These are phyloP conservation scores for Aspergillus persii DNA, from an alignment of 2,329 filamentous ascomycete genomes.

Conservation along the genomic window DNA sequence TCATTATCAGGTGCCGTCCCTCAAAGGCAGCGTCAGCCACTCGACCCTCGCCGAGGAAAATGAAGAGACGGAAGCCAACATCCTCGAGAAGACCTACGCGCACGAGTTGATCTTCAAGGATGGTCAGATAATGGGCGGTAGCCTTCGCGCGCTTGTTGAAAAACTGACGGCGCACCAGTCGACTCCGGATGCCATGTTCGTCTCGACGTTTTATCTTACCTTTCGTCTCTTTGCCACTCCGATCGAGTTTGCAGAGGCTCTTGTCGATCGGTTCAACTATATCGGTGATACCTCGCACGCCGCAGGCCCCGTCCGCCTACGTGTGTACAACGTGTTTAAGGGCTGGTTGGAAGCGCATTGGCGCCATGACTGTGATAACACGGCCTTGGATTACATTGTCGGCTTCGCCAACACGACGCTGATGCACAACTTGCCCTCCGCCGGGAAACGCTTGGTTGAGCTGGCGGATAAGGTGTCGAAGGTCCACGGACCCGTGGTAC, in stretches of 20 bases:
- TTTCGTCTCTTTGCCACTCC: conserved; percentile 91
- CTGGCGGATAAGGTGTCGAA: conserved; percentile 75
- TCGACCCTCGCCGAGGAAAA: conserved; percentile 69
- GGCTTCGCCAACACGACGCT: conserved; percentile 77
- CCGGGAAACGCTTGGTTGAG: conserved; percentile 76
- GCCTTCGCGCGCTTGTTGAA: conserved; percentile 87
- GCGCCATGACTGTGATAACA: conserved; percentile 75
- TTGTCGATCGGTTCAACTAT: conserved; percentile 93
- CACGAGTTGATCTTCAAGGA: conserved; percentile 95
- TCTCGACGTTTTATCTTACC: conserved; percentile 92
- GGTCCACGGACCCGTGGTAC: conserved; percentile 71
- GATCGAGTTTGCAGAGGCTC: conserved; percentile 69
- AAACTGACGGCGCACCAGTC: conserved; percentile 89
- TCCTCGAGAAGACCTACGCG: conserved; percentile 89
- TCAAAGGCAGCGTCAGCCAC: conserved; percentile 67
- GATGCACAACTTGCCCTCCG: conserved; percentile 65
- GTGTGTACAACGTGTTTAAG: conserved; percentile 96
- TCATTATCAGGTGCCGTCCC: conserved; percentile 58
- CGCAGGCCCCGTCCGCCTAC: conserved; percentile 76
- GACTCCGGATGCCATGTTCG: conserved; percentile 86
- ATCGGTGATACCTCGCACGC: conserved; percentile 74
- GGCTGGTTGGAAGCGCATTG: conserved; percentile 97
- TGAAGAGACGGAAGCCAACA: conserved; percentile 74
- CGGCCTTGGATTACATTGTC: conserved; percentile 72
- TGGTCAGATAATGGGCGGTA: conserved; percentile 89